Conservation (phyloP, 148 eudicot genomes). For the Rhododendron williamsianum region DNA sequence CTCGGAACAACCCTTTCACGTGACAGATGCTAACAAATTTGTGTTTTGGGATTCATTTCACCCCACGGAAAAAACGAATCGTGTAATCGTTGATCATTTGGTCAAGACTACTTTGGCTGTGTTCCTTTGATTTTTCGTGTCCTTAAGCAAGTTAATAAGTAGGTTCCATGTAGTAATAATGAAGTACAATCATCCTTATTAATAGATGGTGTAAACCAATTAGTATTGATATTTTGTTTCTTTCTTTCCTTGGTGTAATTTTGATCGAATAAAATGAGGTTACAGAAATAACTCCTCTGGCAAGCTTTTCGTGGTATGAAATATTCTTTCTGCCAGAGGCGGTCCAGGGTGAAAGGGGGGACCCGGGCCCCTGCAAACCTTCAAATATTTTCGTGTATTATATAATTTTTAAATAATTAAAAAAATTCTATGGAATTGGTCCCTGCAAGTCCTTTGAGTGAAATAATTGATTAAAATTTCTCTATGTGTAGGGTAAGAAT, state of each 20-base stretch:
- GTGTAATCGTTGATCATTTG: neutral
- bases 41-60: slow-evolving; percentile 26
- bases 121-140: neutral
- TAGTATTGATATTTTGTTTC: neutral
- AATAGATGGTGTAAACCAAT: neutral
- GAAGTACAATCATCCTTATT: neutral
- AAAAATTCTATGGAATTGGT: too few relatives aligned
- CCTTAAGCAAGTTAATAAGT: too few relatives aligned
- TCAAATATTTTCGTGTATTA: too few relatives aligned
- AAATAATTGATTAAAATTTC: too few relatives aligned
- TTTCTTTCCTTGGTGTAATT: neutral
- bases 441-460: too few relatives aligned
- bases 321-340: too few relatives aligned
- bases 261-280: neutral
- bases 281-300: neutral
- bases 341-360: too few relatives aligned
- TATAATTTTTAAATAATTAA: too few relatives aligned
- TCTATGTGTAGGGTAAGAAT: too few relatives aligned
- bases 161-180: too few relatives aligned
- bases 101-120: slow-evolving; percentile 3
- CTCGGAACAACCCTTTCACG: slow-evolving; percentile 3
- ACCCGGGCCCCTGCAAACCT: too few relatives aligned
- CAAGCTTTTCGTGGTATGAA: neutral
- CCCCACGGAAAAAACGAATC: slow-evolving; percentile 16
- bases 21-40: slow-evolving; percentile 19